These are phyloP conservation scores for Naganishia sp. DNA, from an alignment of 1,284 basidiomycete genomes.

Conservation along the genomic window DNA sequence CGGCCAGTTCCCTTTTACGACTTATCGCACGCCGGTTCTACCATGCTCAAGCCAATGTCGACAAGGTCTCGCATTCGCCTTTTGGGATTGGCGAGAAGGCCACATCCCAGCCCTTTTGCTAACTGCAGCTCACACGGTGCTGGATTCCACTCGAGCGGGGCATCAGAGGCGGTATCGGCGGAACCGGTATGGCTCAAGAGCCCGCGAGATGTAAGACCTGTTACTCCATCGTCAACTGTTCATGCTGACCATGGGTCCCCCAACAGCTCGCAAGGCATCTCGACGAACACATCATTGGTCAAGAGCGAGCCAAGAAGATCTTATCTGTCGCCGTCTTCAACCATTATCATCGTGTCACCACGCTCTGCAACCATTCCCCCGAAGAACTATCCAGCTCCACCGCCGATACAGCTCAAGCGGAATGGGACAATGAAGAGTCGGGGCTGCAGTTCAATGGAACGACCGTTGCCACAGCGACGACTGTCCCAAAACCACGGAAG, in stretches of 20 bases:
- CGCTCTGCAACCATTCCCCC: slow-evolving; percentile 22
- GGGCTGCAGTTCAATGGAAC: slow-evolving; percentile 57
- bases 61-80: neutral
- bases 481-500: slow-evolving; percentile 17
- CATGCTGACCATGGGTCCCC: neutral
- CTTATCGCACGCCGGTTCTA: neutral
- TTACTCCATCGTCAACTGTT: neutral
- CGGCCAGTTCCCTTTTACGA: no score
- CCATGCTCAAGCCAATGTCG: neutral
- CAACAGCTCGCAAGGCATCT: slow-evolving; percentile 78
- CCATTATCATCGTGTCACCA: slow-evolving; percentile 70
- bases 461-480: slow-evolving; percentile 13
- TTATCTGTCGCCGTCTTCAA: slow-evolving; percentile 90
- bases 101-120: neutral
- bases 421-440: slow-evolving; percentile 54
- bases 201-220: slow-evolving; percentile 15
- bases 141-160: neutral
- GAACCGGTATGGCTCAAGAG: slow-evolving; percentile 26
- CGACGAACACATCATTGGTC: slow-evolving; percentile 87
- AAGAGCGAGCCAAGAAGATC: slow-evolving; percentile 87
- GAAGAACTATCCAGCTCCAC: slow-evolving; percentile 25
- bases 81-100: neutral
- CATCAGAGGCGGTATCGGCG: neutral
- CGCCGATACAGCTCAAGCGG: slow-evolving; percentile 40
- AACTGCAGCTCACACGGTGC: neutral